Conservation (phyloP, 176 grass and related monocot species). For the Zizania latifolia region DNA sequence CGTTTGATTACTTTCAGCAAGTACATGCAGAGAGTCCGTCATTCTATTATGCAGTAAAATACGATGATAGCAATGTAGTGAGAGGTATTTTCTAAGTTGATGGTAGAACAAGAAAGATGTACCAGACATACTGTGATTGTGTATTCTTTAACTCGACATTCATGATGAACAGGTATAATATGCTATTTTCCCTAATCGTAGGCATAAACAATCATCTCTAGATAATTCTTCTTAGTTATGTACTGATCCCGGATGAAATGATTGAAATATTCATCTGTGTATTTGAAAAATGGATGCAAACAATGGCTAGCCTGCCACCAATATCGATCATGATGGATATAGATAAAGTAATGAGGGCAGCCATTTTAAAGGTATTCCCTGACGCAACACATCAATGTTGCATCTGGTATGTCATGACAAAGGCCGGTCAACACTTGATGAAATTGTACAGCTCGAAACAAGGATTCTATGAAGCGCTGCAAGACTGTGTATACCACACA, state of each 20-base stretch:
- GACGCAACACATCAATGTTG: too few relatives aligned
- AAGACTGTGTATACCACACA: neutral
- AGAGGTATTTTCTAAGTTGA: conserved; percentile 1
- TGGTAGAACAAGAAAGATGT: neutral
- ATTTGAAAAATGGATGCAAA: too few relatives aligned
- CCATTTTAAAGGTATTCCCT: too few relatives aligned
- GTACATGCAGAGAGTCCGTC: neutral
- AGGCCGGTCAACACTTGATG: too few relatives aligned
- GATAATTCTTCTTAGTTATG: neutral
- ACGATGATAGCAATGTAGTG: accelerated
- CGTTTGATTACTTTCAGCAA: neutral
- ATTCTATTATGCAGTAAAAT: neutral
- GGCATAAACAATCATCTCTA: neutral
- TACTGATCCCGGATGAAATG: neutral
- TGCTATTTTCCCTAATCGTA: neutral
- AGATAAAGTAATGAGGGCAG: too few relatives aligned
- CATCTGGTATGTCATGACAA: too few relatives aligned
- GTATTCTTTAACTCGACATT: conserved; percentile 8
- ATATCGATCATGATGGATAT: too few relatives aligned
- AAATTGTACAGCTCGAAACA: too few relatives aligned
- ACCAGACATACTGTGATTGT: neutral
- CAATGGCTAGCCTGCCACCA: too few relatives aligned
- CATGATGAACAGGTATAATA: neutral
- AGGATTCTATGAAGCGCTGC: neutral
- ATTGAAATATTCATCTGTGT: neutral